A percentile compares a stretch with the other conserved stretches of the same genome.
phyloP scores from a whole-genome alignment of 495 filamentous ascomycete genomes.

The Thermothielavioides terrestris region DNA sequence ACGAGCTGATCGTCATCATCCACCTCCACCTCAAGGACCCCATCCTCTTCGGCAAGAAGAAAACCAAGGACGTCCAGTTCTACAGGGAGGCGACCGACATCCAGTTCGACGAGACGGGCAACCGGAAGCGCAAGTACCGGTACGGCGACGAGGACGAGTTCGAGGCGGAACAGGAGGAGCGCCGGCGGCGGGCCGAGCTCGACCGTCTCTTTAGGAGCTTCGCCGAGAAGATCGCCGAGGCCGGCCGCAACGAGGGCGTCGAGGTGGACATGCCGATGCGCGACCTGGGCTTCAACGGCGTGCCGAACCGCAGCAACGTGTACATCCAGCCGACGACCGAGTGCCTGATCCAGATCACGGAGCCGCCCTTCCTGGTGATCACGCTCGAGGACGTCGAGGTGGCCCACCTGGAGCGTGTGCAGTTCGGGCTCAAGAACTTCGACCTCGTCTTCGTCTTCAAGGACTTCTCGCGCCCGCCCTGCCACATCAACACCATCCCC shows the following conservation, averaged over 20 bases:
- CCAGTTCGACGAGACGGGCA: constrained; percentile 97
- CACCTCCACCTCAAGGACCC: constrained; percentile 96
- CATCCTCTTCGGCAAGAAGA: constrained; percentile 90
- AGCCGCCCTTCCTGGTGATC: constrained; percentile 92
- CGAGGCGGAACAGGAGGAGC: constrained; percentile 95
- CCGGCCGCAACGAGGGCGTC: constrained; percentile 72
- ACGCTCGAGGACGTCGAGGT: constrained; percentile 93
- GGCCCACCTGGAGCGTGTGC: constrained; percentile 92
- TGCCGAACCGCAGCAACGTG: constrained; percentile 90
- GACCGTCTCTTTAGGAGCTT: constrained; percentile 94
- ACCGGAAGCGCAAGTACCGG: constrained; percentile 93
- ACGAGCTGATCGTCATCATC: constrained; percentile 95
- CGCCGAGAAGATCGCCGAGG: constrained; percentile 94
- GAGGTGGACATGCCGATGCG: constrained; percentile 94
- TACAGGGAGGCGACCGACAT: constrained; percentile 97
- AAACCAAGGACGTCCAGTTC: constrained; percentile 98
- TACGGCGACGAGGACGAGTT: constrained; percentile 99
- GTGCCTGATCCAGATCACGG: constrained; percentile 94
- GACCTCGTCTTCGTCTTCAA: constrained; percentile 97
- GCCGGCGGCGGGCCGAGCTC: constrained; percentile 77
- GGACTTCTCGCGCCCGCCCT: constrained; percentile 78
- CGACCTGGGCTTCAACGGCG: constrained; percentile 93
- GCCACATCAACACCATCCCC: constrained; percentile 96
- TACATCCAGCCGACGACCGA: constrained; percentile 93
- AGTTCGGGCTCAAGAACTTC: constrained; percentile 98